Conservation (phyloP, 202 grass and related monocot genomes). For the Zizania palustris region DNA sequence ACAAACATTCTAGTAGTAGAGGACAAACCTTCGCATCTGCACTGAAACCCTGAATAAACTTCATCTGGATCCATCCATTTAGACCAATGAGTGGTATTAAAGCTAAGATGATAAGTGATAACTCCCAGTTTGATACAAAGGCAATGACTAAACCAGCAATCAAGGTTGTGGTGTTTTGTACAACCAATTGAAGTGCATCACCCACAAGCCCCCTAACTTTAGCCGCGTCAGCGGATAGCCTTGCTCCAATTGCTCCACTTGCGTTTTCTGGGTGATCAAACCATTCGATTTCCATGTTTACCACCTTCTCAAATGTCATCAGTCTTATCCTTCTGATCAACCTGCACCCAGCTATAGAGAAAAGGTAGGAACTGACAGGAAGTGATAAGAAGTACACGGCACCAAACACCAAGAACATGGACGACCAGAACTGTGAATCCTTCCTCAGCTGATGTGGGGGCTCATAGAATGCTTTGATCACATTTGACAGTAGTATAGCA, state of each 20-base stretch:
- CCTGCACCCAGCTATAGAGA: constrained; percentile 73
- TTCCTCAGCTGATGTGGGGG: constrained; percentile 68
- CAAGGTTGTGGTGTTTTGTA: constrained; percentile 80
- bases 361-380: constrained; percentile 80
- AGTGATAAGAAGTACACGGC: constrained; percentile 69
- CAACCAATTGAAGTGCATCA: constrained; percentile 73
- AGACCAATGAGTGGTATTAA: constrained; percentile 85
- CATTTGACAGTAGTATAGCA: constrained; percentile 74
- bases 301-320: constrained; percentile 92
- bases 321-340: constrained; percentile 82
- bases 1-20: not conserved
- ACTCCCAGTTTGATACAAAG: constrained; percentile 78
- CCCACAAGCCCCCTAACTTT: constrained; percentile 84
- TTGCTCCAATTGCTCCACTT: constrained; percentile 78
- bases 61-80: constrained; percentile 92
- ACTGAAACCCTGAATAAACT: constrained; percentile 88
- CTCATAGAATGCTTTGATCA: constrained; percentile 80
- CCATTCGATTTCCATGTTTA: constrained; percentile 90
- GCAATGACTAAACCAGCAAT: constrained; percentile 82
- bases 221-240: constrained; percentile 81
- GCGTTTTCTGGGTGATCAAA: constrained; percentile 85
- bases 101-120: constrained; percentile 80
- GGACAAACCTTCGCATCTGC: constrained; percentile 78
- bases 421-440: constrained; percentile 84
- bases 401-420: constrained; percentile 88